A percentile compares a stretch with the other conserved stretches of the same genome.
These are phyloP conservation scores for Entomortierella beljakovae DNA, from an alignment of 192 early-diverging fungal species.

Conservation along the genomic window DNA sequence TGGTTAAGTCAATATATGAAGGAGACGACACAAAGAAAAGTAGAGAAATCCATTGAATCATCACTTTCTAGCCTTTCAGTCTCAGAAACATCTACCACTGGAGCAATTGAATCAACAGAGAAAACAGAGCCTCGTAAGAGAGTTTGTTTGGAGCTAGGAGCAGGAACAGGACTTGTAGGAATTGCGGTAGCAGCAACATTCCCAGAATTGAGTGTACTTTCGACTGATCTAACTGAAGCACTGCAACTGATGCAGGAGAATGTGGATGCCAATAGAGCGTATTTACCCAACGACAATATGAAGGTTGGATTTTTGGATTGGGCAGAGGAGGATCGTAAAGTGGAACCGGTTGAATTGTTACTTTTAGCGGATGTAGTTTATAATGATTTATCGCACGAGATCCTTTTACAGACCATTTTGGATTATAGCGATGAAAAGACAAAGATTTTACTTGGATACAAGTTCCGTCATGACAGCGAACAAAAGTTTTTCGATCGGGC, in stretches of 20 bases:
- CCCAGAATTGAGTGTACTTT: constrained; percentile 38
- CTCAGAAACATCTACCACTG: constrained; percentile 5
- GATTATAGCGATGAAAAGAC: constrained; percentile 49
- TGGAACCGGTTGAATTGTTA: constrained; percentile 47
- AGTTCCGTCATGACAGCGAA: constrained; percentile 49
- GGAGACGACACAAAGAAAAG: constrained; percentile 8
- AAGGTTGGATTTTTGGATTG: constrained; percentile 50
- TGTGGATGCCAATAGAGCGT: constrained; percentile 39
- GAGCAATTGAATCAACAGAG: not conserved
- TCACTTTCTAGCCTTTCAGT: constrained; percentile 20
- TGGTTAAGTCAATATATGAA: constrained; percentile 51
- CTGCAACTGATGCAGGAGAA: constrained; percentile 60
- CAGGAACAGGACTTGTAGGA: constrained; percentile 64
- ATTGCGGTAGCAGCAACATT: constrained; percentile 58
- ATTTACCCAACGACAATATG: constrained; percentile 34
- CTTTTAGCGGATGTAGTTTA: constrained; percentile 50
- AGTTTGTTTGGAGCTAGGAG: constrained; percentile 59
- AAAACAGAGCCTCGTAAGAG: constrained; percentile 14
- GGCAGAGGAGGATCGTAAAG: constrained; percentile 49
- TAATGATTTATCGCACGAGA: constrained; percentile 49
- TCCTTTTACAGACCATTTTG: constrained; percentile 33
- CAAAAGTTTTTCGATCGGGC: constrained; percentile 45
- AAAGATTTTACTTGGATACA: constrained; percentile 46
- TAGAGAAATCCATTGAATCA: constrained; percentile 9
- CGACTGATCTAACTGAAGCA: constrained; percentile 61